Evolutionary conservation across 2,329 filamentous ascomycete species (phyloP), one percentile per base, ranked within the genome.

Genomic region (Ploettnerulaceae sp.): DNA sequence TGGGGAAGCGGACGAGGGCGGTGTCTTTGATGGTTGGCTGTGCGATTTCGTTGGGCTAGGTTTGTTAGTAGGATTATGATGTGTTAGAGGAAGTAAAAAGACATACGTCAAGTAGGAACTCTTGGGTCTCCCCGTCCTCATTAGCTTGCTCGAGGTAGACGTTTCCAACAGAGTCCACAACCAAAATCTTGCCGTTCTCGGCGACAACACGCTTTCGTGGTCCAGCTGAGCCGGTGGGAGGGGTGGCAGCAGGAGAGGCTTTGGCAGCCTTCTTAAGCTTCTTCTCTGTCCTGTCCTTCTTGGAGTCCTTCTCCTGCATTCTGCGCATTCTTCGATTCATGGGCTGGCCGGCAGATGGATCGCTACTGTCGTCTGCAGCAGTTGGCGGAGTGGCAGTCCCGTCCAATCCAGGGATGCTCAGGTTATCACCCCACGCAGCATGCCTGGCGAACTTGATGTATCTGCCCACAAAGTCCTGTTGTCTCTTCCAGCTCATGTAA

Each of bases 91-190:
- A 45, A 37, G 22, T 3, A 20, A 12, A n/a, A 12, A 12, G 41
- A 77, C 85, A 75, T 70, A 96, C 82, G 65, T 98, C 91, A 50
- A 98, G 81, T 54, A 96, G 71, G 63, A 84, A 95, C 64, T 96
- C 88, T 57, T 86, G 79, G 24, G 81, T 77, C 45, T 86, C 81
- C 43, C 93, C 93, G 18, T 96, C 88, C 57, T 90, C 89, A 41
- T 89, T 88, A 59, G 88, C 78, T 63, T 95, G 87, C 67, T 97
- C 90, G n/a, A 98, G 74, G 63, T 88, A 98, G 9, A 98, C 93
- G 59, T 96, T 89, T 21, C 93, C 93, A 7, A 84, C 73, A 0
- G 87, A 88, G 67, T 98, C 91, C 3, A 98, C 93, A 46, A 98
- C 84, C 28, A 98, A 73, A 1, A 95, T 76, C 72, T 97, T 98